phyloP scores from a whole-genome alignment of 352 stramenopile species.

The Pythium dissotocum region DNA sequence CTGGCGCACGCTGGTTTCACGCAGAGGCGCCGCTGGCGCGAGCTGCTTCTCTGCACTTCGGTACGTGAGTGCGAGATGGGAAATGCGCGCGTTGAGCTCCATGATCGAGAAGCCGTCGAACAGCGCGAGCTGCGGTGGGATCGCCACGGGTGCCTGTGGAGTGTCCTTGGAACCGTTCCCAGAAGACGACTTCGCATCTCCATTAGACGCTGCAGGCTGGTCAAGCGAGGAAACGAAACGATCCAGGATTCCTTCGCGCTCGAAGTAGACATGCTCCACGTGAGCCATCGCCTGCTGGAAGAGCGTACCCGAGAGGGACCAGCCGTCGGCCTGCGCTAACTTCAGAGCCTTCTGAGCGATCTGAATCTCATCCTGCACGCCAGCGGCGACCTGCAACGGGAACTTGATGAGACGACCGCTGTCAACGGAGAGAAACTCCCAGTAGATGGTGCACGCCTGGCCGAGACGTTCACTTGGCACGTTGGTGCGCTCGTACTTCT shows the following conservation, averaged over 20 bases:
- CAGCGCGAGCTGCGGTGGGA: conserved; percentile 74
- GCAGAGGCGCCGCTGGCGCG: conserved; percentile 36
- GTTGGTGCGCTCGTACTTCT: conserved; percentile 77
- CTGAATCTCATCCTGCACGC: conserved; percentile 73
- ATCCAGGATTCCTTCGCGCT: conserved; percentile 66
- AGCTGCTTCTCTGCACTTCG: conserved; percentile 27
- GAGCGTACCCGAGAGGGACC: conserved; percentile 43
- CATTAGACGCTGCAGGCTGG: conserved; percentile 30
- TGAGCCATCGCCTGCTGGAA: conserved; percentile 74
- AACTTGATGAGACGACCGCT: conserved; percentile 65
- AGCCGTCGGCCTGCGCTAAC: conserved; percentile 21
- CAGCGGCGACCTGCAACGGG: conserved; percentile 41
- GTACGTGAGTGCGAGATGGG: conserved; percentile 40
- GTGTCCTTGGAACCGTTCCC: conserved; percentile 13
- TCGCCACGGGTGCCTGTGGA: conserved; percentile 18
- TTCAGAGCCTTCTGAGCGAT: conserved; percentile 46
- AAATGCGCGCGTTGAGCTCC: conserved; percentile 84
- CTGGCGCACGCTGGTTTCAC: conserved; percentile 39
- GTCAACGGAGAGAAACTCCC: conserved; percentile 77
- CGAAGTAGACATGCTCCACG: conserved; percentile 70
- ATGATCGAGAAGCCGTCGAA: conserved; percentile 89
- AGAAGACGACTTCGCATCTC: conserved; percentile 29
- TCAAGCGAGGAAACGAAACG: conserved; percentile 79
- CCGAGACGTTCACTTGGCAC: conserved; percentile 69
- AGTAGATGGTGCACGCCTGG: conserved; percentile 80